These are phyloP conservation scores for Hawksworthiomyces lignivorus DNA, from an alignment of 2,329 filamentous ascomycete species.

Conservation along the genomic window DNA sequence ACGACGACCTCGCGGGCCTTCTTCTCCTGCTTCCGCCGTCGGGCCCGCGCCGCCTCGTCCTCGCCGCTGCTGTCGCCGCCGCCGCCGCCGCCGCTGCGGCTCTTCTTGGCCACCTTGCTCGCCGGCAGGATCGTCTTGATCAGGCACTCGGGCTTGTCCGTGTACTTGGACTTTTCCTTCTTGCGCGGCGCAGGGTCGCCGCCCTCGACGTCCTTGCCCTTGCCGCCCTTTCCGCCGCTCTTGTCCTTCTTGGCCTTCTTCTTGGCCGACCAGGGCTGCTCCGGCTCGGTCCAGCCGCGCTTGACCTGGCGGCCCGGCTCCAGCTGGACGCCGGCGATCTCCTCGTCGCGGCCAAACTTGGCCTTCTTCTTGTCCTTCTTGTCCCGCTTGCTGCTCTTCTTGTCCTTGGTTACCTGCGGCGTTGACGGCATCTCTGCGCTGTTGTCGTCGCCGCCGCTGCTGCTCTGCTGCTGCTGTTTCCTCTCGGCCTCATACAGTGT, in stretches of 20 bases:
- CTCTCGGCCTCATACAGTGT: no score
- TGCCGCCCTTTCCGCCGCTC: constrained; percentile 38
- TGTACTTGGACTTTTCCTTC: constrained; percentile 67
- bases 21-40: constrained; percentile 44
- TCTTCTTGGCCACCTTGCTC: constrained; percentile 27
- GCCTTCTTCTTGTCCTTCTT: constrained; percentile 20
- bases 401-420: constrained; percentile 1
- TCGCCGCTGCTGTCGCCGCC: constrained; percentile 25
- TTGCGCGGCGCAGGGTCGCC: constrained; percentile 28
- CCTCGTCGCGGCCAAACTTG: constrained; percentile 22
- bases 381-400: constrained; percentile 5
- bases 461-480: no score
- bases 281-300: constrained; percentile 76
- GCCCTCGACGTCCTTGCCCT: constrained; percentile 46
- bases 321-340: constrained; percentile 61
- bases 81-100: neutral
- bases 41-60: constrained; percentile 32
- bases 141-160: constrained; percentile 70
- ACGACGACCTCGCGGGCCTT: constrained; percentile 52
- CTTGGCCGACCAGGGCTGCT: constrained; percentile 16
- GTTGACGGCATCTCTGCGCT: constrained; percentile 31
- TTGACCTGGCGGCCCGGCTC: constrained; percentile 71
- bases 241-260: constrained; percentile 33
- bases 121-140: constrained; percentile 70
- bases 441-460: constrained; percentile 26